phyloP scores from a whole-genome alignment of 1,284 basidiomycete genomes.

The Ganoderma lucidum region DNA sequence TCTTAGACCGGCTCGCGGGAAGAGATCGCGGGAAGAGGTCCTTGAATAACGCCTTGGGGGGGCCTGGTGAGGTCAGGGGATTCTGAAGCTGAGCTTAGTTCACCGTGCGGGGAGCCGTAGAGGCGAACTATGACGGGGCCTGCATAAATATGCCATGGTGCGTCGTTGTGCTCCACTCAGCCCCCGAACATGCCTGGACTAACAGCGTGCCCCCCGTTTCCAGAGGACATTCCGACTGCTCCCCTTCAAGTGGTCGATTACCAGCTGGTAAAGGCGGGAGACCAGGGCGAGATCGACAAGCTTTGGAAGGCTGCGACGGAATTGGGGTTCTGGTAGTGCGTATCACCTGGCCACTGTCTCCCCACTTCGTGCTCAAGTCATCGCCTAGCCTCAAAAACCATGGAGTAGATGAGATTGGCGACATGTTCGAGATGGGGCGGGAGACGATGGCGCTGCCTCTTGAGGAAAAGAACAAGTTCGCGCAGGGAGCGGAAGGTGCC shows the following conservation, averaged over 20 bases:
- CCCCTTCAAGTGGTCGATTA: slow-evolving; percentile 48
- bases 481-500: slow-evolving; percentile 43
- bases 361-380: neutral
- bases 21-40: neutral
- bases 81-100: neutral
- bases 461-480: slow-evolving; percentile 45
- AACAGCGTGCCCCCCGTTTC: slow-evolving; percentile 42
- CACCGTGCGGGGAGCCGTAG: slow-evolving; percentile 1
- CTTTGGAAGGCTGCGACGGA: slow-evolving; percentile 44
- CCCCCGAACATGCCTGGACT: slow-evolving; percentile 29
- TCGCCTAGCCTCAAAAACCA: slow-evolving; percentile 43
- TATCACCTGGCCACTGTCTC: slow-evolving; percentile 8
- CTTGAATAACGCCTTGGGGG: neutral
- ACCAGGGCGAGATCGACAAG: slow-evolving; percentile 38
- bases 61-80: neutral
- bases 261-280: slow-evolving; percentile 36
- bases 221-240: slow-evolving; percentile 44
- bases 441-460: slow-evolving; percentile 43
- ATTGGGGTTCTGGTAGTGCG: slow-evolving; percentile 47
- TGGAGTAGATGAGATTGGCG: slow-evolving; percentile 41
- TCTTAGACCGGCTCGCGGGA: no score
- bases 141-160: neutral
- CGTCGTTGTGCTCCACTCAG: neutral
- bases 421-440: slow-evolving; percentile 46
- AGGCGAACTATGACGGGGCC: neutral